phyloP scores from a whole-genome alignment of 768 basidiomycete species.

The Clitopilus passeckerianus region DNA sequence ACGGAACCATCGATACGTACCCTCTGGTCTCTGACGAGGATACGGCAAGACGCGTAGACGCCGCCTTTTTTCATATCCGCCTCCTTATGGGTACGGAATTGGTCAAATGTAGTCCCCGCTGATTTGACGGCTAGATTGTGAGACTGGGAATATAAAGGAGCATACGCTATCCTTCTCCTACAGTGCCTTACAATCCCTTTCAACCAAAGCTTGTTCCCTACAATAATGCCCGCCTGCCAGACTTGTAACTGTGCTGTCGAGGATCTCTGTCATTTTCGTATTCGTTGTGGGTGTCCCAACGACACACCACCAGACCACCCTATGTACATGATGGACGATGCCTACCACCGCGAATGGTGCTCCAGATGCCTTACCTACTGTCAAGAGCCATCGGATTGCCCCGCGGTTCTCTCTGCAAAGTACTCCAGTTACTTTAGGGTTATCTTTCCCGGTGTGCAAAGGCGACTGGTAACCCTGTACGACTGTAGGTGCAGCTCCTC shows the following conservation, averaged over 20 bases:
- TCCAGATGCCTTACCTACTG: slow-evolving; percentile 24
- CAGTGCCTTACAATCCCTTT: background rate
- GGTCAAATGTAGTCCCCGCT: background rate
- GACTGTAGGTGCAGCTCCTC: slow-evolving; percentile 9
- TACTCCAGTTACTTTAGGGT: slow-evolving; percentile 9
- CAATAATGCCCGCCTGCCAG: slow-evolving; percentile 2
- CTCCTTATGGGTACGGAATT: background rate
- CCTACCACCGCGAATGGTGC: slow-evolving; percentile 28
- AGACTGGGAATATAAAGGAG: background rate
- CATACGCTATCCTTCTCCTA: background rate
- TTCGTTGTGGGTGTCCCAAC: slow-evolving; percentile 31
- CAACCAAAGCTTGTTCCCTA: background rate
- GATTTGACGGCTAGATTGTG: background rate
- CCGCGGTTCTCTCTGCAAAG: slow-evolving; percentile 8
- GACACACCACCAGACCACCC: slow-evolving; percentile 20
- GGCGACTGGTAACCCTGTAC: slow-evolving; percentile 8
- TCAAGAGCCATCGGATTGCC: slow-evolving; percentile 18
- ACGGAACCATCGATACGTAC: background rate
- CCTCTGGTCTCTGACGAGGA: background rate
- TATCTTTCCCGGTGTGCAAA: slow-evolving; percentile 7
- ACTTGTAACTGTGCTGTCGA: slow-evolving; percentile 16
- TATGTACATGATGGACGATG: slow-evolving; percentile 24
- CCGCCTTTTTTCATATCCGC: background rate
- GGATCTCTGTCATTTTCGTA: slow-evolving; percentile 19
- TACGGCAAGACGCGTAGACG: background rate